These are phyloP conservation scores for Naegleria lovaniensis DNA, from an alignment of 208 protist species.

Conservation along the genomic window DNA sequence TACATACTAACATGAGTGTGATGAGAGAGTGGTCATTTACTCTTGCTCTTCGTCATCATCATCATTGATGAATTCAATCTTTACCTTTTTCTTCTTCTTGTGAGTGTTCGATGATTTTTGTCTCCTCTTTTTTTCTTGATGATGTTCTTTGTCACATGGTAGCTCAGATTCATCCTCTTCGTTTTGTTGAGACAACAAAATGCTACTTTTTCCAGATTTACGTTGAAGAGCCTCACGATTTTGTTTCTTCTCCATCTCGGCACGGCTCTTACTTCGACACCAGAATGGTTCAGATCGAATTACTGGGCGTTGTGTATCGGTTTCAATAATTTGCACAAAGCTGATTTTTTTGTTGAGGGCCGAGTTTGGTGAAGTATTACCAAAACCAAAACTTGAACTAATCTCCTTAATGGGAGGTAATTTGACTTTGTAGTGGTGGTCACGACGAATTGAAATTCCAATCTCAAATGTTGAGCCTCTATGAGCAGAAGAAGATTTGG, in stretches of 20 bases:
- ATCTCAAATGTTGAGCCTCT: not conserved
- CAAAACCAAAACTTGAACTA: not conserved
- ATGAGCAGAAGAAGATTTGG: not conserved
- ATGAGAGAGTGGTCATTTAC: too few species aligned
- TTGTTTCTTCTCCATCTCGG: constrained; percentile 7
- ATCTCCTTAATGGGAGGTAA: not conserved
- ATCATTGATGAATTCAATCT: too few species aligned
- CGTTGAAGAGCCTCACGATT: not conserved
- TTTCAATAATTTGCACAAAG: not conserved
- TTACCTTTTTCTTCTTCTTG: not conserved
- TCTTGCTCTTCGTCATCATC: too few species aligned
- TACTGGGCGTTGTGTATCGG: not conserved
- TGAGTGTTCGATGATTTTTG: not conserved
- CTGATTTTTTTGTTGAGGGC: not conserved
- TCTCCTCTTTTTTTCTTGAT: not conserved
- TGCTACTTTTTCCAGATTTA: not conserved
- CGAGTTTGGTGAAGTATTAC: not conserved
- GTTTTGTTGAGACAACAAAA: too few species aligned
- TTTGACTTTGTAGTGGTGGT: not conserved
- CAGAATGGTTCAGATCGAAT: not conserved
- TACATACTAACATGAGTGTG: too few species aligned
- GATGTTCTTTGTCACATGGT: not conserved
- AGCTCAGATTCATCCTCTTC: too few species aligned
- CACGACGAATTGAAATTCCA: not conserved
- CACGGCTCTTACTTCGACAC: not conserved